Base-by-base conservation (phyloP, 805 yeast species). In the Citeromyces nyonsensis region DNA sequence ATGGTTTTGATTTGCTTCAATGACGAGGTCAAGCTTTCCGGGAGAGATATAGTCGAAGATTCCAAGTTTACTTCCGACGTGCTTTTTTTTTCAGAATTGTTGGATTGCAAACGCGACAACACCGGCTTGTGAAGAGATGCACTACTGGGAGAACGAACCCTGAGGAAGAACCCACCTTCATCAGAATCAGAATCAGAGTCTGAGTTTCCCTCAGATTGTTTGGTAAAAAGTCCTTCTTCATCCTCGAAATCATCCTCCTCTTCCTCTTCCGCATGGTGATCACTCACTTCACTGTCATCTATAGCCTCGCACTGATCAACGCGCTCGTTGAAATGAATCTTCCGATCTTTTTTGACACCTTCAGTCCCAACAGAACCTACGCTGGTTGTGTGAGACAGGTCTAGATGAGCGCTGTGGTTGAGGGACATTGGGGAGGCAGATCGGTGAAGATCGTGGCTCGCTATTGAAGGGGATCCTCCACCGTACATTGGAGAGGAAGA, bases 271-370 rank as follows among this genome's bases (percentile, higher is more conserved):
- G 39, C 36, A 13, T 40, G 40, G 25, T 52, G 48, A 12, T 54
- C 57, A 20, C 45, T 41, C 22, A 18, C 22, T 18, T 18, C 22
- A 30, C 38, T 47, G 9, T 47, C 47, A 36, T 66, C 73, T 8
- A 86, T 49, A 0, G 94, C 86, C 39, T 82, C 74, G 53, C 98
- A 91, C 53, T 91, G 99, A 51, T 84, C 86, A 24, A 91, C 99
- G 34, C 85, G 73, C 49, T 84, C 93, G 51, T 79, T 91, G 57
- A 91, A 91, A 54, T 86, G 97, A 38, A 91, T 86, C 43, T 70
- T 94, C 38, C 93, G 69, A 41, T 57, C 63, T 25, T 50, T 54
- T 35, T 59, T 60, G 14, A 34, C 35, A 11, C 28, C 18, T 14
- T 14, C 41, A 15, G 33, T n/a, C 9, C 15, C 18, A 10, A 13